These are phyloP conservation scores for Ascochyta fabae DNA, from an alignment of 2,329 filamentous ascomycete species.

Conservation along the genomic window DNA sequence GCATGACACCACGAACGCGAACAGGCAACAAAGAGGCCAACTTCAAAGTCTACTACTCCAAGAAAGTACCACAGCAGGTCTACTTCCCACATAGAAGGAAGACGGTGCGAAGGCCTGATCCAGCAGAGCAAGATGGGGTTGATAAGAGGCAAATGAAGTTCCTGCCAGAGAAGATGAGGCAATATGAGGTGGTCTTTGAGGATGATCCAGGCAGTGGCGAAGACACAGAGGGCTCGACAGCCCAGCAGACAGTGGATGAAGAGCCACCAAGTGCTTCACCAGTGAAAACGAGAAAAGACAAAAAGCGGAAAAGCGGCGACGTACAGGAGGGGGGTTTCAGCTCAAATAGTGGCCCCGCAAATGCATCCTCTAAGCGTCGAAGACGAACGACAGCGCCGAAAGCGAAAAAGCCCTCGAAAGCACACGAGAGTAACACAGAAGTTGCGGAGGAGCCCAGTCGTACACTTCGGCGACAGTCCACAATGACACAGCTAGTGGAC, in stretches of 20 bases:
- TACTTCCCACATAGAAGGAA: slow-evolving; percentile 40
- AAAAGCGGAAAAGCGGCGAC: slow-evolving; percentile 25
- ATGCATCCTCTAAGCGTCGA: slow-evolving; percentile 28
- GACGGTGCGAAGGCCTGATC: slow-evolving; percentile 31
- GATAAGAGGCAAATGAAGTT: slow-evolving; percentile 39
- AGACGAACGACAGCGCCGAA: slow-evolving; percentile 7
- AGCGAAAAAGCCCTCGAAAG: background rate
- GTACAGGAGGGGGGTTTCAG: slow-evolving; percentile 10
- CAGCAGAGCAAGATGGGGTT: slow-evolving; percentile 19
- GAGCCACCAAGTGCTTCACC: background rate
- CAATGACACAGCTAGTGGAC: slow-evolving; percentile 44
- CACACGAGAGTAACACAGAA: background rate
- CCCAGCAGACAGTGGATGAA: background rate
- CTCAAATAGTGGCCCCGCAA: slow-evolving; percentile 12
- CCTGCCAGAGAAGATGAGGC: slow-evolving; percentile 36
- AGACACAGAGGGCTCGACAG: background rate
- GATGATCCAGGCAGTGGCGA: slow-evolving; percentile 22
- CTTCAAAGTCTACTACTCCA: slow-evolving; percentile 42
- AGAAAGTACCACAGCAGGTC: slow-evolving; percentile 38
- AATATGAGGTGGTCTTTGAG: slow-evolving; percentile 11
- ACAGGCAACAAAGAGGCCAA: slow-evolving; percentile 32
- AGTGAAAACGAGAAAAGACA: slow-evolving; percentile 13
- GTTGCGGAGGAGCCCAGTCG: slow-evolving; percentile 12
- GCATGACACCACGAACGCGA: slow-evolving; percentile 40
- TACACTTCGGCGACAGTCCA: slow-evolving; percentile 41